Evolutionary conservation across 768 basidiomycete species (phyloP), one percentile per base, ranked within the genome.

Genomic region (Macrolepiota dolichaula): DNA sequence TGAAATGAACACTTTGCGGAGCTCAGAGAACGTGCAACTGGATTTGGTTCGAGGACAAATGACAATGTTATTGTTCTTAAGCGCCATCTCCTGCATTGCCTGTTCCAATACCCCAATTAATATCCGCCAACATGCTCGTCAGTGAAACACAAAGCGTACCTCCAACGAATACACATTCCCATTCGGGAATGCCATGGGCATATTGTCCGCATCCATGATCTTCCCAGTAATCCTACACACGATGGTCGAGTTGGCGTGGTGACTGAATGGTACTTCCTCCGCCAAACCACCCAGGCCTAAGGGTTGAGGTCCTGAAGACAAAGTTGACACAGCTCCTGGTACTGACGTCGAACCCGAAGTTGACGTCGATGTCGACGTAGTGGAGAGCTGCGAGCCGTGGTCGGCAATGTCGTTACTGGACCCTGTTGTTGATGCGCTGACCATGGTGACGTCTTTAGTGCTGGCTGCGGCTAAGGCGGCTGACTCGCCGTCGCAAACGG

Each of bases 221-320:
- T 88, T 87, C 25, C 96, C 95, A 64, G 85, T 94, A 68, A 98
- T 82, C 55, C 86, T 76, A 70, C 97, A 98, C 15, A 98, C 96
- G 57, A 99, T 92, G 0, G 93, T 96, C 22, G 94, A 96, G 69
- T 96, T 98, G 42, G 89, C 87, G 71, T 98, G 95, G 75, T 98
- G 96, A 66, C 91, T 92, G 70, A 84, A 87, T 1, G 97, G 96
- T 0, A 98, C 94, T 64, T 94, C 92, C 59, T 81, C 78, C 12
- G 91, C 93, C 7, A 99, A 83, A 62, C 82, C 79, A 22, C 88
- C 87, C 9, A 96, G 78, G 24, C 87, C 85, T 1, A 83, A 73
- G 40, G 78, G 74, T 40, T 71, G 70, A 24, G 73, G 67, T 24
- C 22, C 52, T 6, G 59, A 50, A n/a, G 59, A 24, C 22, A 50